Evolutionary conservation across 495 filamentous ascomycete species (phyloP).

Genomic region (Penicillium verhagenii): DNA sequence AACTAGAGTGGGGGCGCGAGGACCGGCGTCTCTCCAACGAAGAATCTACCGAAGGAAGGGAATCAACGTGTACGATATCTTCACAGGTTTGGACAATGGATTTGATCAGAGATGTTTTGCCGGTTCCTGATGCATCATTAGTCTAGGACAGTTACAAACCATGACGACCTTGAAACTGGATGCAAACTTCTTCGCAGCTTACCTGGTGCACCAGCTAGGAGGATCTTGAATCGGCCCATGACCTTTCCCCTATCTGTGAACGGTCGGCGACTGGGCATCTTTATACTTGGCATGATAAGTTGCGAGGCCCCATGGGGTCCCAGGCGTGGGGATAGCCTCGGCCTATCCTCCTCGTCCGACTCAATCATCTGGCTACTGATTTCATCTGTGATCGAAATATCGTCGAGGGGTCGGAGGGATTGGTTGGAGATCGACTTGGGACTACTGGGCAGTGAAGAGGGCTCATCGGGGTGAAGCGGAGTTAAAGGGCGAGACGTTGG

Average conservation of each 20-base stretch:
- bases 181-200: slow-evolving; percentile 19
- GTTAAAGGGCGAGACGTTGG: slow-evolving; percentile 43
- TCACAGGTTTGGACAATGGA: slow-evolving; percentile 93
- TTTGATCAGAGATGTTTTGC: slow-evolving; percentile 90
- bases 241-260: slow-evolving; percentile 85
- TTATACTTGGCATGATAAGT: slow-evolving; percentile 96
- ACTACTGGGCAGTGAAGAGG: slow-evolving; percentile 51
- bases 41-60: slow-evolving; percentile 57
- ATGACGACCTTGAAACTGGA: neutral
- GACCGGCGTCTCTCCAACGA: slow-evolving; percentile 25
- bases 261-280: slow-evolving; percentile 88
- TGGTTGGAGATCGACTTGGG: slow-evolving; percentile 52
- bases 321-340: slow-evolving; percentile 22
- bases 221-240: slow-evolving; percentile 82
- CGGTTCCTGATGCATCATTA: slow-evolving; percentile 46
- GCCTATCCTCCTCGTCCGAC: slow-evolving; percentile 47
- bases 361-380: slow-evolving; percentile 47
- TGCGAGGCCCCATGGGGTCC: slow-evolving; percentile 64
- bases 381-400: slow-evolving; percentile 52
- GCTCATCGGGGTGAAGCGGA: slow-evolving; percentile 46
- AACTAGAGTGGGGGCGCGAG: slow-evolving; percentile 33
- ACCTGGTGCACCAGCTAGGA: slow-evolving; percentile 85
- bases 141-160: neutral
- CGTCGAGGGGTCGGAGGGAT: slow-evolving; percentile 48
- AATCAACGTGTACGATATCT: slow-evolving; percentile 95